phyloP scores from a whole-genome alignment of 2,329 filamentous ascomycete species.

The Aureobasidium namibiae region DNA sequence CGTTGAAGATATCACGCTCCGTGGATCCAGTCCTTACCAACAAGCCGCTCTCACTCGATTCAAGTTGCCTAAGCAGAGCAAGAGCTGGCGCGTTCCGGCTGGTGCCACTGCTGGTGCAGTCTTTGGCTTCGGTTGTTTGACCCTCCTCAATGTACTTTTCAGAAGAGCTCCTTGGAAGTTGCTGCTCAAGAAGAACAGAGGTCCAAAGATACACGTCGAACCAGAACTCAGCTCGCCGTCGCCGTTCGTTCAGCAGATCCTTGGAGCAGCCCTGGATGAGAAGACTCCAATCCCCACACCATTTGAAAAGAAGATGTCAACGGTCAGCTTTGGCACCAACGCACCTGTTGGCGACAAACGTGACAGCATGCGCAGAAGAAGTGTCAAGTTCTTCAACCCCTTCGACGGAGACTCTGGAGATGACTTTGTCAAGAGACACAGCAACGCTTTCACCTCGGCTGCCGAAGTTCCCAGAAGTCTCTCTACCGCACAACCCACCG shows the following conservation, averaged over 20 bases:
- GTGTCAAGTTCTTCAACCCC: slow-evolving; percentile 4
- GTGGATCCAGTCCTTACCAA: slow-evolving; percentile 1
- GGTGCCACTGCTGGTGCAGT: neutral
- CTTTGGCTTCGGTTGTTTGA: neutral
- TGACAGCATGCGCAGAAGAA: neutral
- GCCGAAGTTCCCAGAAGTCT: neutral
- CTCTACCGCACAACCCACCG: neutral
- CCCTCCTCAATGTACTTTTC: slow-evolving; percentile 7
- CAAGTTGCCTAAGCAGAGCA: neutral
- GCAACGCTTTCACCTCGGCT: neutral
- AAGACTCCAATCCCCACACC: neutral
- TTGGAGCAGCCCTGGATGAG: neutral
- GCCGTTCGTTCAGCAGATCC: neutral
- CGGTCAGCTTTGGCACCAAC: neutral
- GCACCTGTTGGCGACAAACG: neutral
- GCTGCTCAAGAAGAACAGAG: neutral
- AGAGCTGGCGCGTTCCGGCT: neutral
- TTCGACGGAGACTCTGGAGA: neutral
- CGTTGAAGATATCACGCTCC: neutral
- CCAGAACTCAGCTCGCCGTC: slow-evolving; percentile 1
- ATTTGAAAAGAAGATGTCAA: neutral
- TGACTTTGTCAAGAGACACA: neutral
- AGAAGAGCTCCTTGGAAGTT: slow-evolving; percentile 12
- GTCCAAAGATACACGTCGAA: neutral
- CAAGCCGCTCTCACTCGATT: neutral